Evolutionary conservation across 2,329 filamentous ascomycete genomes (phyloP).

Genomic region (Stemphylium beticola): DNA sequence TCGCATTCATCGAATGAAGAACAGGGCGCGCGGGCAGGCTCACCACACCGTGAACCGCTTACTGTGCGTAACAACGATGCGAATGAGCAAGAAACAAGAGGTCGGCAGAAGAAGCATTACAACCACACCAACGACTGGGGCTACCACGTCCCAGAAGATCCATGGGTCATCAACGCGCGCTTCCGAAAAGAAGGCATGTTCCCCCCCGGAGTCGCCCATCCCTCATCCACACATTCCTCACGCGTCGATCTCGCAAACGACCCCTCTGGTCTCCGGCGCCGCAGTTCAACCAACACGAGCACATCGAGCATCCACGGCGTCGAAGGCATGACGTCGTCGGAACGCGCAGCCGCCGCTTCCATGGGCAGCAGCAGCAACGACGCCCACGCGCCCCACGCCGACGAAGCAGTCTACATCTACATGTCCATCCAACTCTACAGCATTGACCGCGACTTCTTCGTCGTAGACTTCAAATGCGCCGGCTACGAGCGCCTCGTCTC

Average conservation of each 20-base stretch:
- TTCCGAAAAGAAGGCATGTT: conserved; percentile 83
- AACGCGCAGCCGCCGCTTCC: conserved; percentile 21
- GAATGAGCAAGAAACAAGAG: conserved; percentile 32
- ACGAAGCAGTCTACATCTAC: conserved; percentile 85
- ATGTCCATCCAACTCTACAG: conserved; percentile 75
- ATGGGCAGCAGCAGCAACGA: conserved; percentile 33
- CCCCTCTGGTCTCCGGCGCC: conserved; percentile 29
- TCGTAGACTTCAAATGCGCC: conserved; percentile 98
- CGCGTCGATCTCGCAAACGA: conserved; percentile 54
- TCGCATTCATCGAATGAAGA: conserved; percentile 39
- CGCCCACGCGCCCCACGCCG: conserved; percentile 45
- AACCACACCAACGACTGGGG: conserved; percentile 61
- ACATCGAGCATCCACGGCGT: conserved; percentile 38
- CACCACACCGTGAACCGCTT: conserved; percentile 35
- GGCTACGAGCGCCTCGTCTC: conserved; percentile 87
- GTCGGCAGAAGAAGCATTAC: conserved; percentile 50
- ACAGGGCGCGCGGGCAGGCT: conserved; percentile 15
- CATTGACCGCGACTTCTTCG: conserved; percentile 88
- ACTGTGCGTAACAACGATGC: conserved; percentile 36
- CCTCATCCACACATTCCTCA: conserved; percentile 57
- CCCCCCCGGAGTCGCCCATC: conserved; percentile 57
- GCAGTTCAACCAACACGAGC: conserved; percentile 43
- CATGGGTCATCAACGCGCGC: conserved; percentile 91
- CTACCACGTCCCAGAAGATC: conserved; percentile 89
- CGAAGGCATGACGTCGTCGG: conserved; percentile 31